Conservation (phyloP, 164 flowering plant species). For the Magnolia officinalis region DNA sequence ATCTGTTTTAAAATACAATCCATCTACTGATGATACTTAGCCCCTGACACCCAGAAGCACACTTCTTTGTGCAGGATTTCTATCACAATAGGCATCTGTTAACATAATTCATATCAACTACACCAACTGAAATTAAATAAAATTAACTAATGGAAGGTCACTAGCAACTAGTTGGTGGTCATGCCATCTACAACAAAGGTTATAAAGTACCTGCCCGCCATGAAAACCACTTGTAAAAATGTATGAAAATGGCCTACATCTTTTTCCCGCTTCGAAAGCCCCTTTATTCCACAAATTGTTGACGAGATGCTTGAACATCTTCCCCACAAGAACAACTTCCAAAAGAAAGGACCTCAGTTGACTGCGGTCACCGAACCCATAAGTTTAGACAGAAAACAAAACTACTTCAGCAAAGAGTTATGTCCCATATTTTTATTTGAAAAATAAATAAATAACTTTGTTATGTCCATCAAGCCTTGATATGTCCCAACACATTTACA, state of each 20-base stretch:
- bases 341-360: not conserved
- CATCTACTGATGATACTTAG: too few relatives aligned
- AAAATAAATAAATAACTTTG: too few relatives aligned
- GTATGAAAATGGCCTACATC: not conserved
- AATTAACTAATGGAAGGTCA: not conserved
- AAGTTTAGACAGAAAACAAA: too few relatives aligned
- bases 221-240: constrained; percentile 2
- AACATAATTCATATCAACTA: not conserved
- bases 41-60: not conserved
- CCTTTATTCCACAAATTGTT: not conserved
- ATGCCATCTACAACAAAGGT: not conserved
- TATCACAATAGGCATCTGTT: too few relatives aligned
- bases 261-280: not conserved
- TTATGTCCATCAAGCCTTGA: too few relatives aligned
- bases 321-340: not conserved
- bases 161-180: not conserved
- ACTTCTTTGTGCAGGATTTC: too few relatives aligned
- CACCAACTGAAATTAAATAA: not conserved
- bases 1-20: too few relatives aligned
- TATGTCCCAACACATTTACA: too few relatives aligned
- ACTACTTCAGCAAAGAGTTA: too few relatives aligned
- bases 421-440: too few relatives aligned
- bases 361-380: too few relatives aligned
- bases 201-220: constrained; percentile 7
- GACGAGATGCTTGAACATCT: constrained; percentile 3